phyloP scores from a whole-genome alignment of 2,329 filamentous ascomycete species.

The Fusarium abutilonis region DNA sequence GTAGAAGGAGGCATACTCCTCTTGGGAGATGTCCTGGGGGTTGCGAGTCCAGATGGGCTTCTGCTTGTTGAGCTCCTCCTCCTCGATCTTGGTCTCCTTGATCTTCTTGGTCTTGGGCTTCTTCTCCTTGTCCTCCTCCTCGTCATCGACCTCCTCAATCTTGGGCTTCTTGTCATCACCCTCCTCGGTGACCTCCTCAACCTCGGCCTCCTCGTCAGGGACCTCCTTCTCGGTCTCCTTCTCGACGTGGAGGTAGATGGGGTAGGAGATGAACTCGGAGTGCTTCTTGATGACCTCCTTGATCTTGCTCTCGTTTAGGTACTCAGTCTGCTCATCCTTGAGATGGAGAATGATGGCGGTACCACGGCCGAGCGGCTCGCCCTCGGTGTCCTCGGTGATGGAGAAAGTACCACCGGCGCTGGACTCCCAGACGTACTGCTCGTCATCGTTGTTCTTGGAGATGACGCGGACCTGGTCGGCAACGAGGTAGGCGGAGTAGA shows the following conservation, averaged over 20 bases:
- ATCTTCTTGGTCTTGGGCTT: slow-evolving; percentile 99
- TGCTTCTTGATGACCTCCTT: slow-evolving; percentile 99
- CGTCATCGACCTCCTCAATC: slow-evolving; percentile 90
- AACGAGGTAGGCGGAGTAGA: slow-evolving; percentile 99
- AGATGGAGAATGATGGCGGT: slow-evolving; percentile 98
- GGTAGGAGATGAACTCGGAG: slow-evolving; percentile 99
- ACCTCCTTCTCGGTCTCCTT: slow-evolving; percentile 99
- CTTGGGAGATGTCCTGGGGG: slow-evolving; percentile 90
- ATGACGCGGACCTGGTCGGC: slow-evolving; percentile 94
- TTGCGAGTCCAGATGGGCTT: slow-evolving; percentile 99
- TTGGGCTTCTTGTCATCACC: slow-evolving; percentile 94
- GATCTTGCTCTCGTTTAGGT: slow-evolving; percentile 98
- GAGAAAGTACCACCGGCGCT: slow-evolving; percentile 97
- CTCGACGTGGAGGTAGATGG: slow-evolving; percentile 99
- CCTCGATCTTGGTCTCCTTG: slow-evolving; percentile 98
- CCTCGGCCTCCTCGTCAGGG: slow-evolving; percentile 91
- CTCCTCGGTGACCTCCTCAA: slow-evolving; percentile 68
- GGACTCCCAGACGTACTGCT: slow-evolving; percentile 99
- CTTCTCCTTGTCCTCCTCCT: slow-evolving; percentile 93
- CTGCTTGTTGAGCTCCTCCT: slow-evolving; percentile 99
- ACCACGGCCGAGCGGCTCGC: slow-evolving; percentile 89
- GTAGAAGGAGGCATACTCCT: slow-evolving; percentile 99
- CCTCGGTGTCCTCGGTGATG: slow-evolving; percentile 88
- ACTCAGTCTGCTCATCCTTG: slow-evolving; percentile 99
- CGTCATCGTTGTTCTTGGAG: slow-evolving; percentile 99